A percentile compares a stretch with the other conserved stretches of the same genome.
These are phyloP conservation scores for Solanum hybrid DNA, from an alignment of 305 asterid species.

Conservation along the genomic window DNA sequence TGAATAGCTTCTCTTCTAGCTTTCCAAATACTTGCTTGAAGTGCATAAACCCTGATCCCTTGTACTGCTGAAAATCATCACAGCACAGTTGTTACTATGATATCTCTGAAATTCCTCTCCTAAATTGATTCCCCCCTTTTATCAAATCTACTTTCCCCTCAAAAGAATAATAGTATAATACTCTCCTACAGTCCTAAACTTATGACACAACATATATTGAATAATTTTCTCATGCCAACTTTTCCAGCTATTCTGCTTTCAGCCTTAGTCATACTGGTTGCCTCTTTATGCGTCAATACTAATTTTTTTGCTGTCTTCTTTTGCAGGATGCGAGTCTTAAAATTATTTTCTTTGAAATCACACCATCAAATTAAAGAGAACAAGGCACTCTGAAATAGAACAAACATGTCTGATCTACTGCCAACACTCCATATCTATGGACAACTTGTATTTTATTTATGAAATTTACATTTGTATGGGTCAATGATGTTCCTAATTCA, in stretches of 20 bases:
- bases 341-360: conserved; percentile 32
- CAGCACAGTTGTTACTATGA: background rate
- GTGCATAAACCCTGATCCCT: background rate
- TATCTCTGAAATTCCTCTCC: background rate
- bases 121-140: background rate
- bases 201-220: background rate
- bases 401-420: background rate
- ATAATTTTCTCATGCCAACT: background rate
- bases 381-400: conserved; percentile 23
- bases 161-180: background rate
- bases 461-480: background rate
- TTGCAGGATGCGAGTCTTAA: conserved; percentile 44
- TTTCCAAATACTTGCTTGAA: background rate
- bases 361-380: conserved; percentile 18
- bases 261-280: background rate
- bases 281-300: background rate
- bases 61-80: background rate
- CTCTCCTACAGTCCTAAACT: background rate
- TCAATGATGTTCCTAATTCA: background rate
- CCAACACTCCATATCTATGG: background rate
- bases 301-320: background rate
- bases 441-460: background rate
- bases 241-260: background rate
- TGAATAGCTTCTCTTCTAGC: background rate
- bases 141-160: background rate